phyloP scores from a whole-genome alignment of 352 stramenopile genomes.

The Pythium phragmiticola region DNA sequence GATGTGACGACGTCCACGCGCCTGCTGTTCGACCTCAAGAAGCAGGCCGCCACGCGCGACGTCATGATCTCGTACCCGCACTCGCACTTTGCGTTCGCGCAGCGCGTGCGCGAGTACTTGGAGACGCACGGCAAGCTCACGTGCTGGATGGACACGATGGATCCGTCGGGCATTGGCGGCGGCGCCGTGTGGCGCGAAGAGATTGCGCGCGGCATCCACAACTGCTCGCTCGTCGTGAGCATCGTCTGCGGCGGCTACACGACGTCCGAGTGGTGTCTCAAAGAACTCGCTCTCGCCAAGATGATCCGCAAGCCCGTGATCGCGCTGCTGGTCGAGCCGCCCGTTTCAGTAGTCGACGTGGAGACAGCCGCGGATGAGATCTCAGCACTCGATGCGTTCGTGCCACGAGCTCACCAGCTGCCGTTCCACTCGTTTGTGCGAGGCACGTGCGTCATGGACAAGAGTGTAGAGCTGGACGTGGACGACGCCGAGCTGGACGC shows the following conservation, averaged over 20 bases:
- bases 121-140: slow-evolving; percentile 60
- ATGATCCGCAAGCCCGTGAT: slow-evolving; percentile 58
- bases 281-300: slow-evolving; percentile 78
- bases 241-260: slow-evolving; percentile 72
- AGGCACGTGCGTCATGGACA: slow-evolving; percentile 29
- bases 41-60: slow-evolving; percentile 65
- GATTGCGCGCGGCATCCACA: slow-evolving; percentile 73
- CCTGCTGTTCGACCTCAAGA: slow-evolving; percentile 75
- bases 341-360: background rate
- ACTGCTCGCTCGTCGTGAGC: slow-evolving; percentile 70
- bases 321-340: slow-evolving; percentile 25
- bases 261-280: slow-evolving; percentile 78
- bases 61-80: slow-evolving; percentile 86
- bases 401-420: slow-evolving; percentile 45
- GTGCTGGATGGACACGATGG: slow-evolving; percentile 86
- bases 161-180: slow-evolving; percentile 72
- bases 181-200: slow-evolving; percentile 80
- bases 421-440: slow-evolving; percentile 60
- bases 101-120: slow-evolving; percentile 57
- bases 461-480: slow-evolving; percentile 52
- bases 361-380: background rate
- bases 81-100: slow-evolving; percentile 60
- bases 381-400: slow-evolving; percentile 30
- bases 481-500: slow-evolving; percentile 42
- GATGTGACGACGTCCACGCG: slow-evolving; percentile 81